Conservation (phyloP, 345 rosid genomes). For the Corchorus olitorius region DNA sequence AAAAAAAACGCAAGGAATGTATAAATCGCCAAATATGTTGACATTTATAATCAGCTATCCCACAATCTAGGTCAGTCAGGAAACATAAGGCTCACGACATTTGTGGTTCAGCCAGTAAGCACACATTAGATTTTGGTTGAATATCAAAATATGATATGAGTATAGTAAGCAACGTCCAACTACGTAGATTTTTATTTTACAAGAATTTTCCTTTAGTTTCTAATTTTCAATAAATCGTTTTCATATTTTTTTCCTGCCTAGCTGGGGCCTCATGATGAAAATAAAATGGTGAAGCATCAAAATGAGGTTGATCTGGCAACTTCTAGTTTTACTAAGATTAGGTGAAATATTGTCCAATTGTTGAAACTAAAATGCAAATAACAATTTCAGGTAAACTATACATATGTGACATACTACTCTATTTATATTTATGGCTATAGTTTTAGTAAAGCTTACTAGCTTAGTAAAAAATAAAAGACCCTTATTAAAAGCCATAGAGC, state of each 20-base stretch:
- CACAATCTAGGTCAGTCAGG: not conserved
- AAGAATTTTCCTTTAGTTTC: not conserved
- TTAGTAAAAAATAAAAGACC: not conserved
- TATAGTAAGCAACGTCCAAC: not conserved
- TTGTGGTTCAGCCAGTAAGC: not conserved
- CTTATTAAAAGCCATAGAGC: conserved; percentile 1
- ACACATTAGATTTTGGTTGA: not conserved
- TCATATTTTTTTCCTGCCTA: not conserved
- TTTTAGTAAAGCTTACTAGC: not conserved
- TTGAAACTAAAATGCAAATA: not conserved
- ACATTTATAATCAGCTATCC: conserved; percentile 5
- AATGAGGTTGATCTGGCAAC: not conserved
- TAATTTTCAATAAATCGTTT: not conserved
- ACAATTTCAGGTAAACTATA: not conserved
- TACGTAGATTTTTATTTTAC: not conserved
- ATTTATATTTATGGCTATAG: not conserved
- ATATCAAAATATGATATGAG: not conserved
- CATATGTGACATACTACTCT: not conserved
- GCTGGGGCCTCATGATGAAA: not conserved
- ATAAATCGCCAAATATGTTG: conserved; percentile 12
- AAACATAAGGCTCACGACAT: not conserved
- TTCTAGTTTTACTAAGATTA: not conserved
- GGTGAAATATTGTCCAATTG: not conserved
- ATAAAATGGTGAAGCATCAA: not conserved
- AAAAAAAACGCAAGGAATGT: conserved; percentile 11